Conservation (phyloP, 2,329 filamentous ascomycete species). For the Plenodomus lindquistii region DNA sequence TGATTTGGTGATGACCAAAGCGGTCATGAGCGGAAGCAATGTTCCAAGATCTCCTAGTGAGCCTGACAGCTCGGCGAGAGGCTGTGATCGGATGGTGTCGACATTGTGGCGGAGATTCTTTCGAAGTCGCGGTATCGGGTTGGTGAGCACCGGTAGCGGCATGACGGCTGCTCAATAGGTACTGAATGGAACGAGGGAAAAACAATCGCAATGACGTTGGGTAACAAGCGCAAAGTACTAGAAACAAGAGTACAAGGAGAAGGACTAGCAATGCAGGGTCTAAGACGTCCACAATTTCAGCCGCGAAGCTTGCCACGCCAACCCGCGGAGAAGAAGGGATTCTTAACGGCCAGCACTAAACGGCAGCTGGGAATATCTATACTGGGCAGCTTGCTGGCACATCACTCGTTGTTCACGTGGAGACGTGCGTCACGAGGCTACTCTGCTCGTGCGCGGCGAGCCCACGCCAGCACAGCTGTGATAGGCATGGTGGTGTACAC, state of each 20-base stretch:
- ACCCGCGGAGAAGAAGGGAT: neutral
- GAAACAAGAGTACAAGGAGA: neutral
- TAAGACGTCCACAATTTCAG: neutral
- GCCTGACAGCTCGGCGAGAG: slow-evolving; percentile 80
- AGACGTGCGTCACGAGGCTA: neutral
- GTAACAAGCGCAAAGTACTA: no score
- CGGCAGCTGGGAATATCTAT: neutral
- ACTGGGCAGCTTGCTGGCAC: neutral
- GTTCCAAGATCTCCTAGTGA: slow-evolving; percentile 89
- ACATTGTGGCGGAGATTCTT: slow-evolving; percentile 55
- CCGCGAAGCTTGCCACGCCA: neutral
- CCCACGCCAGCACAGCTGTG: neutral
- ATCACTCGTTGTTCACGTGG: neutral
- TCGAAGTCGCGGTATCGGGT: slow-evolving; percentile 34
- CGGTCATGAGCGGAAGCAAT: slow-evolving; percentile 84
- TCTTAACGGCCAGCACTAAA: neutral
- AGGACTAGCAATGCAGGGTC: neutral
- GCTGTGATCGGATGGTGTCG: slow-evolving; percentile 57
- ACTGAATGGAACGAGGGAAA: no score
- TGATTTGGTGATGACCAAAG: slow-evolving; percentile 75
- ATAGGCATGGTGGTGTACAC: neutral
- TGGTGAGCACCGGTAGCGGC: slow-evolving; percentile 21
- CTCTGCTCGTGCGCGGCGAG: neutral
- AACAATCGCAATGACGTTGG: no score
- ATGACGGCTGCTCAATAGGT: slow-evolving; percentile 9